Percentiles rank a stretch among this genome's conserved stretches.
phyloP scores from a whole-genome alignment of 2,329 filamentous ascomycete species.

The Bipolaris sorokiniana region DNA sequence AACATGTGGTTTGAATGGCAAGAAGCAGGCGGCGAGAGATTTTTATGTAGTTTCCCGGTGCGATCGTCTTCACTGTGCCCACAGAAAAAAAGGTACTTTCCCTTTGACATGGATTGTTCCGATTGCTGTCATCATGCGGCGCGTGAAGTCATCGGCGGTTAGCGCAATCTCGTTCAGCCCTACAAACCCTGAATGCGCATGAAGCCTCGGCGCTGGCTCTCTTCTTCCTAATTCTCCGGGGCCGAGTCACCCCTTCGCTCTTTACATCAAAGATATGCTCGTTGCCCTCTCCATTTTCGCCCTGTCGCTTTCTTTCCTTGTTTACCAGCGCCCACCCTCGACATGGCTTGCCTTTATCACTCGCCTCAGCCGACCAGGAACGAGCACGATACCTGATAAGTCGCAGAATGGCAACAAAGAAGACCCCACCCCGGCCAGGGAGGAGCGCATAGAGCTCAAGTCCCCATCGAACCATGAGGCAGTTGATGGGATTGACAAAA shows the following conservation, averaged over 20 bases:
- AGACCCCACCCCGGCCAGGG: slow-evolving; percentile 16
- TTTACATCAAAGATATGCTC: slow-evolving; percentile 43
- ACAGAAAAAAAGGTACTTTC: background rate
- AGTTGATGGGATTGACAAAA: background rate
- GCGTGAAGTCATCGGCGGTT: slow-evolving; percentile 18
- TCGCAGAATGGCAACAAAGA: slow-evolving; percentile 23
- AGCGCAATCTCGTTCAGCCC: slow-evolving; percentile 25
- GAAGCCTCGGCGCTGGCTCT: slow-evolving; percentile 10
- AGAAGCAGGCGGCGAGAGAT: background rate
- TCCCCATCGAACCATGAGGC: slow-evolving; percentile 11
- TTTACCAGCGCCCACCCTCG: slow-evolving; percentile 46
- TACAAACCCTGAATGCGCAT: slow-evolving; percentile 18
- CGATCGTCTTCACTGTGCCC: background rate
- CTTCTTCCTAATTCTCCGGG: slow-evolving; percentile 18
- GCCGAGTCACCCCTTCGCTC: slow-evolving; percentile 15
- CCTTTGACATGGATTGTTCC: slow-evolving; percentile 4
- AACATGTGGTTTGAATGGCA: background rate
- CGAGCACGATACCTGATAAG: slow-evolving; percentile 21
- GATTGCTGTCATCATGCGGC: slow-evolving; percentile 18
- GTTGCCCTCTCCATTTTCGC: slow-evolving; percentile 47
- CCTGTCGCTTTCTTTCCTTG: slow-evolving; percentile 45
- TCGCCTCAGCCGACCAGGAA: slow-evolving; percentile 13
- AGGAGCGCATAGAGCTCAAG: slow-evolving; percentile 24
- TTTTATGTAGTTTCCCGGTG: background rate
- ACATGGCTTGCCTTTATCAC: slow-evolving; percentile 41